Conservation (phyloP, 305 asterid species). For the Solanum aculeatissimum region DNA sequence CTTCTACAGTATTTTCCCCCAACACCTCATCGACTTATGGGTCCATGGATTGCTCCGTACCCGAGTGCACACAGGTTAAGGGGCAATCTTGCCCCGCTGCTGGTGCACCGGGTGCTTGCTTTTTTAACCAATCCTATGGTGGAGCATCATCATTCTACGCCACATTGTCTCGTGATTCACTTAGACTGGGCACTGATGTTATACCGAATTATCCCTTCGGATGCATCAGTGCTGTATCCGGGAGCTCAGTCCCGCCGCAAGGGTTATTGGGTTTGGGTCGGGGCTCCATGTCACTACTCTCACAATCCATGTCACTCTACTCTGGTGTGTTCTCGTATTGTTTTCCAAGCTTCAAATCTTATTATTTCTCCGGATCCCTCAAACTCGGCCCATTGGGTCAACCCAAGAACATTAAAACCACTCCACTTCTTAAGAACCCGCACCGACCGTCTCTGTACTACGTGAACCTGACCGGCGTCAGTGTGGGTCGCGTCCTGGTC, state of each 20-base stretch:
- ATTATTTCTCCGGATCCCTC: constrained; percentile 88
- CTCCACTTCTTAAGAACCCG: constrained; percentile 75
- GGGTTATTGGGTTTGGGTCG: constrained; percentile 85
- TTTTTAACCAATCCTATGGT: constrained; percentile 66
- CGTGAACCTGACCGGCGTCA: constrained; percentile 74
- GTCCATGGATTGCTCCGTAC: constrained; percentile 45
- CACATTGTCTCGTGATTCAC: constrained; percentile 56
- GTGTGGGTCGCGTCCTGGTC: constrained; percentile 56
- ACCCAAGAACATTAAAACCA: constrained; percentile 59
- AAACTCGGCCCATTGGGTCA: constrained; percentile 77
- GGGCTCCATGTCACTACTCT: constrained; percentile 67
- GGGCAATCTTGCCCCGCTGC: constrained; percentile 56
- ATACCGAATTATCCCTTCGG: constrained; percentile 72
- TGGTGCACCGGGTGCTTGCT: constrained; percentile 41
- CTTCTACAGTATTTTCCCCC: constrained; percentile 37
- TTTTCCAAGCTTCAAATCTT: constrained; percentile 73
- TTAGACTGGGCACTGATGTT: constrained; percentile 38
- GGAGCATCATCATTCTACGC: constrained; percentile 63
- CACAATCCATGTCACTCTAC: constrained; percentile 57
- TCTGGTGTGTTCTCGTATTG: constrained; percentile 81
- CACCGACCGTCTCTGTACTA: constrained; percentile 72
- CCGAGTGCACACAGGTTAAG: constrained; percentile 57
- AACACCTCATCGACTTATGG: constrained; percentile 47
- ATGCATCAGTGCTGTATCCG: constrained; percentile 51
- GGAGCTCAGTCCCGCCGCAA: constrained; percentile 70